Conservation (phyloP, 1,139 yeast genomes). For the Yamadazyma pseudoaaseri region DNA sequence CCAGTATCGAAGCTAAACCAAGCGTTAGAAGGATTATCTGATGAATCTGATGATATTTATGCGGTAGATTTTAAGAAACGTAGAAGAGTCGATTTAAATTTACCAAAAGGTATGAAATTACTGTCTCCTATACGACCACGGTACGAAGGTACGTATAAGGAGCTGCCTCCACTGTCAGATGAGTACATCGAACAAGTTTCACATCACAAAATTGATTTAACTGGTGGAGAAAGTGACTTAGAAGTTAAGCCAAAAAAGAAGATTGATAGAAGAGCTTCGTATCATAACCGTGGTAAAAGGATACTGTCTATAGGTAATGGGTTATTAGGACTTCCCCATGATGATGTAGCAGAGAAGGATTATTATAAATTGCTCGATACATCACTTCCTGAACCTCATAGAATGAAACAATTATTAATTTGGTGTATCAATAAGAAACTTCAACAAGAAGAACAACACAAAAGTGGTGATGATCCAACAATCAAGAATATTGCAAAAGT, state of each 20-base stretch:
- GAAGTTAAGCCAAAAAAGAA: constrained; percentile 6
- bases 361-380: constrained; percentile 63
- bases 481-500: constrained; percentile 57
- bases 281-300: constrained; percentile 64
- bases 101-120: constrained; percentile 14
- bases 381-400: constrained; percentile 67
- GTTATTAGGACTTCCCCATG: constrained; percentile 65
- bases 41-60: constrained; percentile 15
- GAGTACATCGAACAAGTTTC: constrained; percentile 32
- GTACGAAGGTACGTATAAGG: constrained; percentile 9
- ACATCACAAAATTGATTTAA: constrained; percentile 22
- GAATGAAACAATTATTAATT: constrained; percentile 65
- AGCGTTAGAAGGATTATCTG: constrained; percentile 21
- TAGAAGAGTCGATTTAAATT: background rate
- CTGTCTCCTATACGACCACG: constrained; percentile 26
- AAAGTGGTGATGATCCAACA: constrained; percentile 31
- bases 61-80: constrained; percentile 8
- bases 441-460: constrained; percentile 35
- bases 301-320: constrained; percentile 78
- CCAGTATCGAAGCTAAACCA: constrained; percentile 26
- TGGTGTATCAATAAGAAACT: constrained; percentile 65
- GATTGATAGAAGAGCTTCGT: constrained; percentile 45
- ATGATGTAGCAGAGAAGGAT: constrained; percentile 54
- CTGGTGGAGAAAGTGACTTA: constrained; percentile 10
- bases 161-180: constrained; percentile 15